Conservation (phyloP, 192 early-diverging fungal genomes). For the Coemansia reversa region DNA sequence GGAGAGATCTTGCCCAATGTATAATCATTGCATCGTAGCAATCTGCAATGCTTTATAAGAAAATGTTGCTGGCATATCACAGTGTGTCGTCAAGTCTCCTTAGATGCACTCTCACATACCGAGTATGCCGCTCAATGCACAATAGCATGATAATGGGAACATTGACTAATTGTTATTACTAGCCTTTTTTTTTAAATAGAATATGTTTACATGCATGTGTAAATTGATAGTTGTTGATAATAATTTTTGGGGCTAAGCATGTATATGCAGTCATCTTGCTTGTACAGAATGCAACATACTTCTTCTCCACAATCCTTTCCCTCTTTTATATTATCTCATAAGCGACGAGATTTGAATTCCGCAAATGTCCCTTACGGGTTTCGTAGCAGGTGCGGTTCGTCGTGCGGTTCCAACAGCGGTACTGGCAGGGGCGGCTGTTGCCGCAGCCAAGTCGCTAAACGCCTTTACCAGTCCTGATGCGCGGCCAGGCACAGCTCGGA, state of each 20-base stretch:
- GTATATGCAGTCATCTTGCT: not conserved
- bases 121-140: too few species aligned
- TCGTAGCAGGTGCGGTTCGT: slow-evolving; percentile 23
- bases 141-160: too few species aligned
- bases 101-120: too few species aligned
- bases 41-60: not conserved
- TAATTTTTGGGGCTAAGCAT: not conserved
- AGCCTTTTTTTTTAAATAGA: too few species aligned
- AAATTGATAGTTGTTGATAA: not conserved
- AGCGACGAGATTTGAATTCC: not conserved
- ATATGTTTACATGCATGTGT: too few species aligned
- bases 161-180: too few species aligned
- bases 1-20: not conserved
- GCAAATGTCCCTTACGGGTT: slow-evolving; percentile 28
- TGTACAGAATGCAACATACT: not conserved
- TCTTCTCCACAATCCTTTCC: not conserved
- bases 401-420: slow-evolving; percentile 27
- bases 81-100: too few species aligned
- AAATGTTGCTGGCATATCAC: too few species aligned
- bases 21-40: not conserved
- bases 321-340: not conserved
- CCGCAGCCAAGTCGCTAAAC: slow-evolving; percentile 29
- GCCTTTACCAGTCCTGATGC: slow-evolving; percentile 54
- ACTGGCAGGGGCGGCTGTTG: slow-evolving; percentile 27
- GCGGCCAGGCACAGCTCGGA: slow-evolving; percentile 24